Base-by-base conservation (phyloP, 1,139 yeast genomes). In the Sugiyamaella paludigena region DNA sequence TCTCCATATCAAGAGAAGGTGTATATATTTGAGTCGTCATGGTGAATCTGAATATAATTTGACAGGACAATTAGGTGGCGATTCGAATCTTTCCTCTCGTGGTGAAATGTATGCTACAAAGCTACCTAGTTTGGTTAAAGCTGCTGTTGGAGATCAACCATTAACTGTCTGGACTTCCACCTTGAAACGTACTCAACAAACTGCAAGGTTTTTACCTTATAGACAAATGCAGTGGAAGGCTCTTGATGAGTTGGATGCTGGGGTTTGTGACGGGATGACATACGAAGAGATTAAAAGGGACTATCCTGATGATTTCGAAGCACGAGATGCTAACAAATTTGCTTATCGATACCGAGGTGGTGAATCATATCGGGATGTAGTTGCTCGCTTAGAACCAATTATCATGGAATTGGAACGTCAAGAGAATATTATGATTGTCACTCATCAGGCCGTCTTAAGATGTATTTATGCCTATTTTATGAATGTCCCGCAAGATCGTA, bases 371-470 rank as follows among this genome's bases (percentile, higher is more conserved):
- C 80, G 96, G 51, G 98, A 92, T 64, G 96, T 92, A 40, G 97
- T 92, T 44, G 86, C 91, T 41, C 76, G 98, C 50, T 75, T 92
- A 52, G 98, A 92, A 65, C 98, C 98, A 5, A 89, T 92, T 55
- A 92, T 92, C 55, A 92, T 92, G 98, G 98, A 92, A 69, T 77
- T 92, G 58, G 98, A 92, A 70, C 83, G 98, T 54, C 98, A 92
- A 69, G 98, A 92, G 60, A 91, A 92, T 66, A 89, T 92, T 49
- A 75, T 94, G 66, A 92, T 92, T 55, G 94, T 94, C 39, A 94
- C 98, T 12, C 99, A 92, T 66, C 99, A 92, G 70, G 98, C 98
- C 0, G 98, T 92, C 19, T 75, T 92, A 59, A 80, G 99, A 62
- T 92, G 99, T 67, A 84, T 92, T 49, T 92, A 92, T 68, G 98